phyloP scores from a whole-genome alignment of 1,284 basidiomycete species.

The Ceratobasidium theobromae region DNA sequence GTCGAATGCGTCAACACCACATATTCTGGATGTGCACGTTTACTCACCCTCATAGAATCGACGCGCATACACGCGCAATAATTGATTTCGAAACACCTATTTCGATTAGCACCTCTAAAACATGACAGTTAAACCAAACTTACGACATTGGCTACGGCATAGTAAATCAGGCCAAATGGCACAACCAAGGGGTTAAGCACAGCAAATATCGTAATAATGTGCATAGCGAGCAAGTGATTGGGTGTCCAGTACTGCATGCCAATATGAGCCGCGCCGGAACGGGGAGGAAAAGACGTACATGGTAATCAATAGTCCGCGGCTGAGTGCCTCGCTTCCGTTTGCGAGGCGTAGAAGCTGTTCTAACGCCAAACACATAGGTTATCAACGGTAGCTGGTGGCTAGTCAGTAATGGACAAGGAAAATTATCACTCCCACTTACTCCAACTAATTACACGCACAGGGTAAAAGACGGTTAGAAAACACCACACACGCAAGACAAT shows the following conservation, averaged over 20 bases:
- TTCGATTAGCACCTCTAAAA: neutral
- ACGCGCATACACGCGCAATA: conserved; percentile 45
- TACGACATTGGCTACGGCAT: conserved; percentile 38
- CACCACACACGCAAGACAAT: conserved; percentile 41
- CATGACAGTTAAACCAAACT: neutral
- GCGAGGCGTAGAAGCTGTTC: conserved; percentile 42
- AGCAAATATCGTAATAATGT: conserved; percentile 45
- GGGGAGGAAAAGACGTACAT: neutral
- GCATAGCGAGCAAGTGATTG: conserved; percentile 42
- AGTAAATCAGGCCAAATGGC: conserved; percentile 39
- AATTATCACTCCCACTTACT: neutral
- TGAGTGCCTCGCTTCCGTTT: conserved; percentile 43
- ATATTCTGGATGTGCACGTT: neutral
- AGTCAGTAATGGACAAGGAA: neutral
- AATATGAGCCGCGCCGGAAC: conserved; percentile 7
- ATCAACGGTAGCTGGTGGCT: conserved; percentile 31
- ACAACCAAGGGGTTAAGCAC: conserved; percentile 45
- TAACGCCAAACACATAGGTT: conserved; percentile 35
- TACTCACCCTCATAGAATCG: conserved; percentile 43
- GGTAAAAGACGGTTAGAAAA: neutral
- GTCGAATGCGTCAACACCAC: neutral
- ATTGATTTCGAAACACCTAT: conserved; percentile 35
- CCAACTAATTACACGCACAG: neutral
- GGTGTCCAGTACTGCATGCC: conserved; percentile 24
- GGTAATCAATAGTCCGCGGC: conserved; percentile 44